Evolutionary conservation across 2,329 filamentous ascomycete genomes (phyloP), one percentile per base, ranked within the genome.

Genomic region (Dryadomyces quercivorus): DNA sequence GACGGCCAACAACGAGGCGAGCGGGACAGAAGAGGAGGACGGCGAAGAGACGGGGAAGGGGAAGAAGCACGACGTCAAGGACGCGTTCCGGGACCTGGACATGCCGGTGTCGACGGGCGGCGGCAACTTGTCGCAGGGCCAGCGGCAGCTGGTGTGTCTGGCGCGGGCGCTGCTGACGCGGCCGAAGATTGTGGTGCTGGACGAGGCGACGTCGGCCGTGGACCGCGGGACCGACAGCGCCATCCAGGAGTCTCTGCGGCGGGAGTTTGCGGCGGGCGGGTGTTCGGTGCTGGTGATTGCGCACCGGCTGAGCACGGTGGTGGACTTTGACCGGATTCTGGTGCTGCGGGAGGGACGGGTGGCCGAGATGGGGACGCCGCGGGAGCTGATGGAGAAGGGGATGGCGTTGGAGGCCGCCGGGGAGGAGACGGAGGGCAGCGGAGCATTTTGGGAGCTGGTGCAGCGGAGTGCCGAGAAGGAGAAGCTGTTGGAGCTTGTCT

Each of bases 141-240:
- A 78, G 60, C 67, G 70, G 21, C 75, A 77, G 62, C 68, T 78
- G 2, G 69, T 77, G 46, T 72, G 70, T 51, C 63, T 78, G 1
- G 74, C 74, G 0, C 67, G 75, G 6, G 70, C 74, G 0, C 61
- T 77, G 4, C 63, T 76, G 56, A 62, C 64, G 4, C 65, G 65
- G 18, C 66, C 69, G 21, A 70, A 70, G 59, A 65, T 75, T 18
- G 62, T 75, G 0, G 64, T 74, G 13, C 61, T 72, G 40, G 70
- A 72, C 55, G 70, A 72, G 57, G 69, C 69, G 6, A 72, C 70
- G 7, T 68, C 71, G 10, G 75, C 77, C 0, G 75, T 81, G 3
- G 81, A 84, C 61, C 67, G 69, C 13, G 72, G 72, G 52, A 82
- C 80, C 2, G 81, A 84, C 59, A 68, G 72, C 40, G 68, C 72